A percentile compares a stretch with the other conserved stretches of the same genome.
These are phyloP conservation scores for Logfia minima DNA, from an alignment of 129 eudicot species.

Conservation along the genomic window DNA sequence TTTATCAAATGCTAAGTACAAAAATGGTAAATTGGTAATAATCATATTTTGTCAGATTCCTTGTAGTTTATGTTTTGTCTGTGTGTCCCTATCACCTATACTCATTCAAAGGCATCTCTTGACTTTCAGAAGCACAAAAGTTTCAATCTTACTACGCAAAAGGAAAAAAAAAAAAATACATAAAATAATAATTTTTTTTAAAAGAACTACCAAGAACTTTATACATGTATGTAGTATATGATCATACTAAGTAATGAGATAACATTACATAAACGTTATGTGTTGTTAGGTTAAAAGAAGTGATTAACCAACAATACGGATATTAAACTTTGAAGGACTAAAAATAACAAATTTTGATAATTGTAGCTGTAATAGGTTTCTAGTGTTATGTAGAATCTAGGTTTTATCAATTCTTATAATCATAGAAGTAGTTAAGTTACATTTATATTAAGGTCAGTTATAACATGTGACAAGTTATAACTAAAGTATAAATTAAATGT, in stretches of 20 bases:
- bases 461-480: not conserved
- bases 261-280: not conserved
- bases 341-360: too few relatives aligned
- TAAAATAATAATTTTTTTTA: not conserved
- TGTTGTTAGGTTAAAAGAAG: too few relatives aligned
- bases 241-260: not conserved
- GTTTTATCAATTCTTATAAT: too few relatives aligned
- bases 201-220: not conserved
- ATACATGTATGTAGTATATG: not conserved
- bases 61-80: conserved; percentile 31
- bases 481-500: not conserved
- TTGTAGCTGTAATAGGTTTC: too few relatives aligned
- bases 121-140: conserved; percentile 26
- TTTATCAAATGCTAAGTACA: not conserved
- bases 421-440: too few relatives aligned
- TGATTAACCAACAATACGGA: not conserved
- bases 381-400: too few relatives aligned
- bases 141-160: not conserved
- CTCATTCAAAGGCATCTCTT: conserved; percentile 35
- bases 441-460: too few relatives aligned
- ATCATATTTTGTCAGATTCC: conserved; percentile 23
- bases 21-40: conserved; percentile 13
- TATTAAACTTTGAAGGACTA: not conserved
- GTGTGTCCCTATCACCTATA: conserved; percentile 17
- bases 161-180: not conserved